A percentile compares a stretch with the other conserved stretches of the same genome.
Evolutionary conservation across 139 green algal genomes (phyloP).

Genomic region (Deuterostichococcus epilithicus): DNA sequence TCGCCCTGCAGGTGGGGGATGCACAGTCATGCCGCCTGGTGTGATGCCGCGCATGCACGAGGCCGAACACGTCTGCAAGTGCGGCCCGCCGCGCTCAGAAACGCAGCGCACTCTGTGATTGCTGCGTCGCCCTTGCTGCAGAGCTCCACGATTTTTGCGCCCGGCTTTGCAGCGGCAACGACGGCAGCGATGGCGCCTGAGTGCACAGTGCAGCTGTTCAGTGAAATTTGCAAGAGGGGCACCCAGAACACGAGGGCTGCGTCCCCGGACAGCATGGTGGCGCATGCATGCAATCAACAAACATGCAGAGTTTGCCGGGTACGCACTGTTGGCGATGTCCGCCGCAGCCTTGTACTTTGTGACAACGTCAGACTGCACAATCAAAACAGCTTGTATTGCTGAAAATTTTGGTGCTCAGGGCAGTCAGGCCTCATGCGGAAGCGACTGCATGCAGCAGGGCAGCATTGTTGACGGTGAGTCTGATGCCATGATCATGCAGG

Average conservation of each 20-base stretch:
- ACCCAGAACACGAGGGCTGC: too few species aligned
- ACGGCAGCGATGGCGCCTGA: constrained; percentile 82
- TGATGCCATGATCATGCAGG: too few species aligned
- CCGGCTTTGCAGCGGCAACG: constrained; percentile 67
- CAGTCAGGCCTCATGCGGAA: too few species aligned
- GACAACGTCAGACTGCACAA: constrained; percentile 85
- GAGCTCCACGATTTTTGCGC: constrained; percentile 89
- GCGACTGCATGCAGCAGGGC: too few species aligned
- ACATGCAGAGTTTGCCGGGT: not conserved
- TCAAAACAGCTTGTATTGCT: constrained; percentile 3
- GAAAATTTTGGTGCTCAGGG: too few species aligned
- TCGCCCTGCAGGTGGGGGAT: constrained; percentile 51
- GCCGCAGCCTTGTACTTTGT: constrained; percentile 98
- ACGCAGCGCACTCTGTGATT: constrained; percentile 66
- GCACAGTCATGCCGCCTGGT: not conserved
- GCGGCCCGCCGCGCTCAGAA: not conserved
- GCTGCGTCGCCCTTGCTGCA: constrained; percentile 77
- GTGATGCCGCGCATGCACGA: too few species aligned
- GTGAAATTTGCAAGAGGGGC: too few species aligned
- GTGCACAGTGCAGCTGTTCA: not conserved
- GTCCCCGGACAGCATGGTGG: too few species aligned
- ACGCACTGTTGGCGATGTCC: constrained; percentile 95
- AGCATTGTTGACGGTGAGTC: too few species aligned
- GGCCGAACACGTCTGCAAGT: too few species aligned
- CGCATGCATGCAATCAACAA: too few species aligned